phyloP scores from a whole-genome alignment of 2,329 filamentous ascomycete species.

The Nothophaeocryptopus gaeumannii region DNA sequence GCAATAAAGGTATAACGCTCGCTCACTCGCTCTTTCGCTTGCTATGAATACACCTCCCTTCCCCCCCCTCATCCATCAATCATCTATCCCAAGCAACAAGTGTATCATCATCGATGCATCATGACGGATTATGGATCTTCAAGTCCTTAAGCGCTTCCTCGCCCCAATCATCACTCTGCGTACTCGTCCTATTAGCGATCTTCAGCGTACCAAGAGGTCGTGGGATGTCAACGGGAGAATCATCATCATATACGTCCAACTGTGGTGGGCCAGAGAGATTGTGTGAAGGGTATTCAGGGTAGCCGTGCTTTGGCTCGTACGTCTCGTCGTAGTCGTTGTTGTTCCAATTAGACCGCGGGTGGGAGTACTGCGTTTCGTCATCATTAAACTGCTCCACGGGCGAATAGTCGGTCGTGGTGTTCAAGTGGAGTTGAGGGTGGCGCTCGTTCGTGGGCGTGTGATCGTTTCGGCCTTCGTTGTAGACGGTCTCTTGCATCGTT shows the following conservation, averaged over 20 bases:
- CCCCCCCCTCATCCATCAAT: no score
- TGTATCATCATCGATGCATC: neutral
- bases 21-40: no score
- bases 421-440: constrained; percentile 28
- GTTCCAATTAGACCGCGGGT: constrained; percentile 11
- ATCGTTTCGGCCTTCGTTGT: constrained; percentile 21
- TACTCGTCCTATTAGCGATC: constrained; percentile 42
- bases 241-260: constrained; percentile 12
- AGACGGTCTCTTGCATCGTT: constrained; percentile 10
- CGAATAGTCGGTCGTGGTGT: constrained; percentile 40
- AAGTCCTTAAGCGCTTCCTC: constrained; percentile 31
- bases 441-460: constrained; percentile 43
- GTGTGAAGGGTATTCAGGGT: constrained; percentile 20
- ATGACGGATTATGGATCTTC: constrained; percentile 20
- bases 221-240: constrained; percentile 27
- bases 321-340: neutral
- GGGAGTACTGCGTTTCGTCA: neutral
- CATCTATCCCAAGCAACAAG: no score
- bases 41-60: no score
- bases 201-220: constrained; percentile 37
- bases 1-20: no score
- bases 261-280: neutral
- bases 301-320: constrained; percentile 18
- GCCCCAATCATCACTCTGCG: constrained; percentile 39
- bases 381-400: constrained; percentile 35